phyloP scores from a whole-genome alignment of 73 alveolate species.

The Tetrahymena thermophila region DNA sequence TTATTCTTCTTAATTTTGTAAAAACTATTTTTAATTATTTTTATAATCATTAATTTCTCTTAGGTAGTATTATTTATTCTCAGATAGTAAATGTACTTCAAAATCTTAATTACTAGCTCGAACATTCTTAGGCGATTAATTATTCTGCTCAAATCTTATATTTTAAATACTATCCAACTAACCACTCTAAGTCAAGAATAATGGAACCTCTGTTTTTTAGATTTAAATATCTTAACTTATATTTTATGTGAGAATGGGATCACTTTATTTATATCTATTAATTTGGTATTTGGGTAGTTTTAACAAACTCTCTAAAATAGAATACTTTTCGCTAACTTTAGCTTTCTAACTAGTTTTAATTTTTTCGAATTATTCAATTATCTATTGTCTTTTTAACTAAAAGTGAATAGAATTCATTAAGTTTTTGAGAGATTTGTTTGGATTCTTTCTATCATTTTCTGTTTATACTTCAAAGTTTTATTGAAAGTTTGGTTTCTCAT shows the following conservation, averaged over 20 bases:
- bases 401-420: not conserved
- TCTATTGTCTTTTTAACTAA: not conserved
- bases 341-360: not conserved
- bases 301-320: not conserved
- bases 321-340: not conserved
- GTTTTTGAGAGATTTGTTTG: not conserved
- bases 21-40: not conserved
- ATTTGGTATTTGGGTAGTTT: not conserved
- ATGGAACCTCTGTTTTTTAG: not conserved
- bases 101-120: not conserved
- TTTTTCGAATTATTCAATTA: not conserved
- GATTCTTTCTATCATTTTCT: not conserved
- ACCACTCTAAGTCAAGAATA: not conserved
- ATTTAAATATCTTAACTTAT: not conserved
- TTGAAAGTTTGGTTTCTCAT: not conserved
- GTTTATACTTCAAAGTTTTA: not conserved
- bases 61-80: not conserved
- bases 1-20: not conserved
- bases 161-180: not conserved
- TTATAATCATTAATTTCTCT: not conserved
- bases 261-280: not conserved
- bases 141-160: not conserved
- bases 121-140: not conserved
- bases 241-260: not conserved
- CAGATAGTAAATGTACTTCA: not conserved